phyloP scores from a whole-genome alignment of 768 basidiomycete species.

The Ramaria sp. region DNA sequence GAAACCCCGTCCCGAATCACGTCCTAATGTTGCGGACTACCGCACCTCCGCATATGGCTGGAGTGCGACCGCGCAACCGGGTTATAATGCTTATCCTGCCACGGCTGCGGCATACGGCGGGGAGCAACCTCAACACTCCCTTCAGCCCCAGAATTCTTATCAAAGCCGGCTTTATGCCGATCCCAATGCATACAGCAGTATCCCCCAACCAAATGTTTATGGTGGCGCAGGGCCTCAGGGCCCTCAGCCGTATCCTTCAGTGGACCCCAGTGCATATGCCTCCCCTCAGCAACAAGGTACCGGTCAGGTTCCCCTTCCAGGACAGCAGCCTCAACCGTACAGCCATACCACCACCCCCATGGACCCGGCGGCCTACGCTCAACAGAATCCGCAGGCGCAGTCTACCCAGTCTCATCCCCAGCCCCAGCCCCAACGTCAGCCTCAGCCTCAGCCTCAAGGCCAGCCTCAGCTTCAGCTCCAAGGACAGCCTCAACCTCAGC shows the following conservation, averaged over 20 bases:
- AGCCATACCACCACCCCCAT: conserved; percentile 24
- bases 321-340: conserved; percentile 20
- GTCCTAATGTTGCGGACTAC: conserved; percentile 13
- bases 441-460: conserved; percentile 12
- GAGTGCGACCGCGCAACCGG: conserved; percentile 31
- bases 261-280: conserved; percentile 18
- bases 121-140: conserved; percentile 16
- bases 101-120: conserved; percentile 20
- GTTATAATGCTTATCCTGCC: conserved; percentile 28
- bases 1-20: conserved; percentile 22
- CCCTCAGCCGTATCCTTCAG: conserved; percentile 17
- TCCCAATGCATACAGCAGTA: conserved; percentile 7
- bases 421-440: conserved; percentile 15
- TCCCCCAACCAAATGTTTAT: not conserved
- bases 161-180: conserved; percentile 14
- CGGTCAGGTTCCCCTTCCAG: conserved; percentile 12
- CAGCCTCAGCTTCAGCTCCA: conserved; percentile 34
- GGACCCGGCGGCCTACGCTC: conserved; percentile 12
- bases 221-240: conserved; percentile 11
- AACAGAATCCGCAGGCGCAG: conserved; percentile 7
- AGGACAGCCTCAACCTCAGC: conserved; percentile 20
- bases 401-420: conserved; percentile 7
- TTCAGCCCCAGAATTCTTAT: conserved; percentile 21
- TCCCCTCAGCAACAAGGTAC: conserved; percentile 6
- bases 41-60: conserved; percentile 39